Percentiles rank a stretch among this genome's conserved stretches.
phyloP scores from a whole-genome alignment of 2,329 filamentous ascomycete genomes.

The Trichoderma guizhouense region DNA sequence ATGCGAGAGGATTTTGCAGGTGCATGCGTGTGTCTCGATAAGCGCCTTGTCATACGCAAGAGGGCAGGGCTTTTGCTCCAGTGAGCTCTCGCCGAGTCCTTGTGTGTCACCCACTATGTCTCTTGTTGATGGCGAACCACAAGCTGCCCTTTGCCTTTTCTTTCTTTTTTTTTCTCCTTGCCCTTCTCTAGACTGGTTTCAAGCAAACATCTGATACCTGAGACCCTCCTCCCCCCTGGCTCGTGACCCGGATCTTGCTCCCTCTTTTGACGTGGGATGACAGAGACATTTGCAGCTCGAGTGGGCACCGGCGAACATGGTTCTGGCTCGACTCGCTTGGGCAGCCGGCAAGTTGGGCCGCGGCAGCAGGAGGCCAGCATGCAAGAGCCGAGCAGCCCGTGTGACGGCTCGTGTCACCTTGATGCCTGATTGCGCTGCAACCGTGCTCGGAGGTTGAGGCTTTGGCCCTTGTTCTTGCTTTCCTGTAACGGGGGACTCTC shows the following conservation, averaged over 20 bases:
- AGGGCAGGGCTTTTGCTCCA: conserved; percentile 11
- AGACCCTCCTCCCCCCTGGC: neutral
- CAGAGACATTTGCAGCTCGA: conserved; percentile 11
- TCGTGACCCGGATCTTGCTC: neutral
- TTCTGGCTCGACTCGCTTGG: conserved; percentile 15
- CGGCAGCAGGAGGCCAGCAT: conserved; percentile 12
- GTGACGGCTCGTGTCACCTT: conserved; percentile 16
- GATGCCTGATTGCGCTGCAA: conserved; percentile 11
- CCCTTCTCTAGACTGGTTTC: neutral
- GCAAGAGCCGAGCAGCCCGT: conserved; percentile 7
- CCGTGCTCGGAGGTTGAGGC: neutral
- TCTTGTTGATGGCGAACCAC: neutral
- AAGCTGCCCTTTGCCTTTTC: neutral
- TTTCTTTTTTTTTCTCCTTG: neutral
- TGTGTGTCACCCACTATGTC: conserved; percentile 10
- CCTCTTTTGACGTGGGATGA: conserved; percentile 5
- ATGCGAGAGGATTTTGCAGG: neutral
- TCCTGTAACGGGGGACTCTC: neutral
- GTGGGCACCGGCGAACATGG: conserved; percentile 15
- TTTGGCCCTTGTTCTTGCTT: neutral
- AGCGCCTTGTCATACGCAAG: conserved; percentile 10
- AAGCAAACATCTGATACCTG: neutral
- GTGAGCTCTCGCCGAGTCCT: neutral
- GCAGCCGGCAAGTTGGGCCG: conserved; percentile 10
- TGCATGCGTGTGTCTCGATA: conserved; percentile 11